Percentiles rank a stretch among this genome's conserved stretches.
These are phyloP conservation scores for Aspergillus biplanus DNA, from an alignment of 495 filamentous ascomycete species.

Conservation along the genomic window DNA sequence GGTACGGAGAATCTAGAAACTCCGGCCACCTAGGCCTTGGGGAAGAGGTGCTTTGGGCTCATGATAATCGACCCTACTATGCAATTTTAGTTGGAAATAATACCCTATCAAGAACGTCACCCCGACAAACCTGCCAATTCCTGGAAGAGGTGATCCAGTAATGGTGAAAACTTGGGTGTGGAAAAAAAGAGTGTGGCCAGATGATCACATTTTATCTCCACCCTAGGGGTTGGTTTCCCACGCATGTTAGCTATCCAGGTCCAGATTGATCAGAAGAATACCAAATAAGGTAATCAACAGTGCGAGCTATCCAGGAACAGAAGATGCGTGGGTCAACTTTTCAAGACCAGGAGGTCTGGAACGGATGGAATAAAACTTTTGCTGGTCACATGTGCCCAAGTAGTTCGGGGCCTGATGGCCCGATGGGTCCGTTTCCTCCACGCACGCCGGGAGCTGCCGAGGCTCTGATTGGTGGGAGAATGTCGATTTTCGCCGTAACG, in stretches of 20 bases:
- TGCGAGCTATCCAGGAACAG: neutral
- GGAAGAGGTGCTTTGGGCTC: too few relatives aligned
- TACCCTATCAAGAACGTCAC: neutral
- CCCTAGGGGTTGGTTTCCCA: neutral
- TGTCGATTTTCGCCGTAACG: constrained; percentile 24
- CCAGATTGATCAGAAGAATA: too few relatives aligned
- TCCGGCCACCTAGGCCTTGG: too few relatives aligned
- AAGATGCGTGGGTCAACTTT: neutral
- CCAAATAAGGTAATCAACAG: too few relatives aligned
- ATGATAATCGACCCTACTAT: too few relatives aligned
- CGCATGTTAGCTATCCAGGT: too few relatives aligned
- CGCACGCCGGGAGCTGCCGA: constrained; percentile 28
- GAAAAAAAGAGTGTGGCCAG: neutral
- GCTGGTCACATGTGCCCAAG: constrained; percentile 39
- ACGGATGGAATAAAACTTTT: constrained; percentile 35
- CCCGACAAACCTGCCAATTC: neutral
- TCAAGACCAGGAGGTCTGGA: neutral
- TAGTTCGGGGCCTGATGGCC: constrained; percentile 23
- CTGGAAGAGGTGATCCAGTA: neutral
- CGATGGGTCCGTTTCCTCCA: constrained; percentile 12
- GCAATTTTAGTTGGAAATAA: too few relatives aligned
- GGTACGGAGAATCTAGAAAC: too few relatives aligned
- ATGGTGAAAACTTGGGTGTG: neutral
- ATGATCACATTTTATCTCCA: neutral
- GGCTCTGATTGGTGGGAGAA: constrained; percentile 43